Evolutionary conservation across 2,329 filamentous ascomycete genomes (phyloP).

Genomic region (Apiospora marii): DNA sequence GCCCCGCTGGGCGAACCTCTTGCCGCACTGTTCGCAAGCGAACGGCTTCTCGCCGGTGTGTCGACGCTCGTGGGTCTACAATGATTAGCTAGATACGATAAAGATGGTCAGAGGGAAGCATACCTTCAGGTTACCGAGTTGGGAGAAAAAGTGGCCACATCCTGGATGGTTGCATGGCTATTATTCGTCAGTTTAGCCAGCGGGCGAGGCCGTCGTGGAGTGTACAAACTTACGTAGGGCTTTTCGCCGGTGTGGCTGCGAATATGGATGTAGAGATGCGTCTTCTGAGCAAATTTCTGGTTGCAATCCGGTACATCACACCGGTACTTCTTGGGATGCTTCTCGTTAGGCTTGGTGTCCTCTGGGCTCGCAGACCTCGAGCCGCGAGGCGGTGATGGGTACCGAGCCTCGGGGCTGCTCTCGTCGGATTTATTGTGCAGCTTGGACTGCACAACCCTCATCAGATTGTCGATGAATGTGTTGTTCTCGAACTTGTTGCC

Average conservation of each 20-base stretch:
- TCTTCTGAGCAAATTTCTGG: conserved; percentile 90
- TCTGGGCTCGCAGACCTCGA: conserved; percentile 33
- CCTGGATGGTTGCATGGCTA: conserved; percentile 71
- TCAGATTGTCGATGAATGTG: conserved; percentile 87
- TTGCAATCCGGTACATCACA: conserved; percentile 78
- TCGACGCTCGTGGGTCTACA: conserved; percentile 81
- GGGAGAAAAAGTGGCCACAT: conserved; percentile 85
- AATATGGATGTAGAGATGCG: conserved; percentile 89
- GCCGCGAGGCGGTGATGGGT: conserved; percentile 43
- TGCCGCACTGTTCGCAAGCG: conserved; percentile 79
- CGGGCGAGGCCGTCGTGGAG: background rate
- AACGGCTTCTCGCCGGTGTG: conserved; percentile 91
- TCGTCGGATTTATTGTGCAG: conserved; percentile 46
- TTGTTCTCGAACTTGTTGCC: conserved; percentile 68
- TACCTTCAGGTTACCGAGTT: conserved; percentile 89
- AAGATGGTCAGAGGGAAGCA: conserved; percentile 31
- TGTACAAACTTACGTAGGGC: conserved; percentile 75
- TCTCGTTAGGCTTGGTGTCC: conserved; percentile 30
- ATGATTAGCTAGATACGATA: background rate
- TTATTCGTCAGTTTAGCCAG: conserved; percentile 36
- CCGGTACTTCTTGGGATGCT: conserved; percentile 69
- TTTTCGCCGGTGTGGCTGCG: conserved; percentile 89
- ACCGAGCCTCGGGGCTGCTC: conserved; percentile 38
- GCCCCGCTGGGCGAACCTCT: conserved; percentile 83
- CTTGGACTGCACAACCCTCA: conserved; percentile 85